Evolutionary conservation across 345 rosid genomes (phyloP).

Genomic region (Camelina sativa): DNA sequence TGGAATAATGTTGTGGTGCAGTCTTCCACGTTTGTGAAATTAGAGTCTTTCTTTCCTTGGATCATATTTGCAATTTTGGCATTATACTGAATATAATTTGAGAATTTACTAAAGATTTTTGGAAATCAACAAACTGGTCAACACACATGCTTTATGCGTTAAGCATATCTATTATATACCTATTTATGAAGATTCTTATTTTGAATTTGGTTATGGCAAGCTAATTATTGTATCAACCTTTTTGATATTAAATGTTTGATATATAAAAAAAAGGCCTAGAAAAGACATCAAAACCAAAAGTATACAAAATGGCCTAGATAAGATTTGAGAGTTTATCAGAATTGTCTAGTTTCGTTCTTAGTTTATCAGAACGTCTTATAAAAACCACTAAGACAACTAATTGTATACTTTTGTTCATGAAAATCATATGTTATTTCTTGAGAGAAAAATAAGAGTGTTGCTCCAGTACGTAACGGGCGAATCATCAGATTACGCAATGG

Average conservation of each 20-base stretch:
- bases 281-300: no score
- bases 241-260: neutral
- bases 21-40: neutral
- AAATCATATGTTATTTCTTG: neutral
- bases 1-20: neutral
- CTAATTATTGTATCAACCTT: constrained; percentile 18
- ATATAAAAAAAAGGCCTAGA: neutral
- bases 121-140: constrained; percentile 34
- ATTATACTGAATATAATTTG: neutral
- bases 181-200: neutral
- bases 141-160: constrained; percentile 10
- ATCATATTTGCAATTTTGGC: constrained; percentile 10
- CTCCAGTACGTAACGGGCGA: constrained; percentile 18
- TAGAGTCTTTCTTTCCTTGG: neutral
- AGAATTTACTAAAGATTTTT: neutral
- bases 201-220: constrained; percentile 5
- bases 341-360: neutral
- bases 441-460: constrained; percentile 19
- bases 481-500: constrained; percentile 35
- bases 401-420: neutral
- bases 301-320: neutral
- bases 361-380: neutral
- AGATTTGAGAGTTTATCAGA: neutral
- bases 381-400: neutral
- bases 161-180: neutral